Evolutionary conservation across 2,329 filamentous ascomycete species (phyloP).

Genomic region (Akanthomyces uredinophilus): DNA sequence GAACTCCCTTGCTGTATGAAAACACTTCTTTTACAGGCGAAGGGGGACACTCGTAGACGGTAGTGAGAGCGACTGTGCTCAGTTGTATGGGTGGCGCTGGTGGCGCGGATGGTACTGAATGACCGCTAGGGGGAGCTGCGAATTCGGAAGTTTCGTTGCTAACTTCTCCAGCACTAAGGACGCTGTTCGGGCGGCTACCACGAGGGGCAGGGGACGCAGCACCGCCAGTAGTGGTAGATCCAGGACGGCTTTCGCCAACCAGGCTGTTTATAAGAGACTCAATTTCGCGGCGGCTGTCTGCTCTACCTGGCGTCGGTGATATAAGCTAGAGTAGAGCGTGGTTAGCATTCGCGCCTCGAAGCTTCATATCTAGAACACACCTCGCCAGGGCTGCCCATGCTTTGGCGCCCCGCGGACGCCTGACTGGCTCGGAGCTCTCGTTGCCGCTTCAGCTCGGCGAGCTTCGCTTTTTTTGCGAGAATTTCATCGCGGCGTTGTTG

Average conservation of each 20-base stretch:
- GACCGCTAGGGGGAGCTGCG: conserved; percentile 41
- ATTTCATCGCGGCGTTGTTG: conserved; percentile 93
- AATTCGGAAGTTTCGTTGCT: conserved; percentile 69
- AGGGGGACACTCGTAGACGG: conserved; percentile 75
- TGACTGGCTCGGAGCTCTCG: conserved; percentile 78
- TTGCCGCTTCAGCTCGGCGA: conserved; percentile 91
- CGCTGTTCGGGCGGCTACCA: conserved; percentile 78
- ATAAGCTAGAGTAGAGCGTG: conserved; percentile 38
- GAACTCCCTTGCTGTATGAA: conserved; percentile 95
- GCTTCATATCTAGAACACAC: conserved; percentile 41
- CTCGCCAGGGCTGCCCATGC: conserved; percentile 64
- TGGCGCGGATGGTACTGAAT: conserved; percentile 30
- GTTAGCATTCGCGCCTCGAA: conserved; percentile 18
- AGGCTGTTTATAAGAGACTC: conserved; percentile 81
- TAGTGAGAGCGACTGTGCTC: conserved; percentile 66
- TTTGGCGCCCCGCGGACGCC: conserved; percentile 63
- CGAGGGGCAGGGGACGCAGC: conserved; percentile 61
- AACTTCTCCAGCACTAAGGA: conserved; percentile 74
- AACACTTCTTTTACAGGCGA: conserved; percentile 77
- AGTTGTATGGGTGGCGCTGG: conserved; percentile 55
- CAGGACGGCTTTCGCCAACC: conserved; percentile 70
- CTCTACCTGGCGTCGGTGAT: conserved; percentile 64
- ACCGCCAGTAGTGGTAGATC: conserved; percentile 59
- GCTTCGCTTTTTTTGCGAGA: conserved; percentile 91
- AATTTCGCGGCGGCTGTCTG: conserved; percentile 68